Conservation (phyloP, 805 yeast species). For the Saccharomycopsis capsularis region DNA sequence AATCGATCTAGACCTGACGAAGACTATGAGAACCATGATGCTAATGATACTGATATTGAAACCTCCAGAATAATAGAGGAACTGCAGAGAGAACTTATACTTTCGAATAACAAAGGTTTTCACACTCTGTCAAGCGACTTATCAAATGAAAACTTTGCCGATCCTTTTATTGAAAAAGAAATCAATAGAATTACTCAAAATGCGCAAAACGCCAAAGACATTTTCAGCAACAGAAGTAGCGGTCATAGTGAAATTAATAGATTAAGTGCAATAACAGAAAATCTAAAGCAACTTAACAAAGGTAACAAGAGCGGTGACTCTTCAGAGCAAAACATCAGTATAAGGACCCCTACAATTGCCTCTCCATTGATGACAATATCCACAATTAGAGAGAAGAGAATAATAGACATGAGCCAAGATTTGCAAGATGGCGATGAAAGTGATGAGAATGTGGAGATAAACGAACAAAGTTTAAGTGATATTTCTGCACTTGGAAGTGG, state of each 20-base stretch:
- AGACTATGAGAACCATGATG: neutral
- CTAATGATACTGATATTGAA: neutral
- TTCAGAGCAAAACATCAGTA: too few species aligned
- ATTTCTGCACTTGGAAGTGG: neutral
- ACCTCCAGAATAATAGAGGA: neutral
- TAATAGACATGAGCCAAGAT: neutral
- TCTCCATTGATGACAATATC: neutral
- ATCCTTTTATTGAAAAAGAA: slow-evolving; percentile 18
- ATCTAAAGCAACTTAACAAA: too few species aligned
- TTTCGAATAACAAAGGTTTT: neutral
- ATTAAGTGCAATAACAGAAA: too few species aligned
- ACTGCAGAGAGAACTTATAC: slow-evolving; percentile 1
- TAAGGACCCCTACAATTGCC: neutral
- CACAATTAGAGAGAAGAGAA: neutral
- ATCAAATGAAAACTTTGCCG: slow-evolving; percentile 9
- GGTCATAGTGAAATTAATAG: too few species aligned
- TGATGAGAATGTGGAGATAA: neutral
- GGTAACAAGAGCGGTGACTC: too few species aligned
- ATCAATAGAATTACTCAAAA: slow-evolving; percentile 14
- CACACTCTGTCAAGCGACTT: slow-evolving; percentile 3
- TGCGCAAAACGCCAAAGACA: neutral
- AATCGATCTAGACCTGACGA: neutral
- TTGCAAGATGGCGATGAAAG: neutral
- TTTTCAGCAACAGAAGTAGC: too few species aligned
- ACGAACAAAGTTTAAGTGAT: neutral